These are phyloP conservation scores for Discostella pseudostelligera DNA, from an alignment of 108 stramenopile species.

Conservation along the genomic window DNA sequence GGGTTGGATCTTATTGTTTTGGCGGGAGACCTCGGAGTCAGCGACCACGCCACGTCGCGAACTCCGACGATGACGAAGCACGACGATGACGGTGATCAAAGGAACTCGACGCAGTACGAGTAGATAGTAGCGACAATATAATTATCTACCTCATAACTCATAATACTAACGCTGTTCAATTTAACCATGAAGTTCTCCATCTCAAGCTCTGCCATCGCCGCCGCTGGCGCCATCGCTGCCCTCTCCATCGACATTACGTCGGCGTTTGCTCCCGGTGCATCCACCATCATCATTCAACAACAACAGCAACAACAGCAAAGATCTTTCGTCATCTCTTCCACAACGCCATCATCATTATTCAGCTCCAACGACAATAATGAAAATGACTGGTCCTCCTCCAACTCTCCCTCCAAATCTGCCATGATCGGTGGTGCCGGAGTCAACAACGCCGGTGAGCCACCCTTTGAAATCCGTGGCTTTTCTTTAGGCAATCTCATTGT, in stretches of 20 bases:
- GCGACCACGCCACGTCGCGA: too few relatives aligned
- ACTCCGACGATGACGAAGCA: too few relatives aligned
- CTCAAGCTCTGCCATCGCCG: background rate
- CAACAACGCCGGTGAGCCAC: constrained; percentile 94
- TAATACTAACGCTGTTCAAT: too few relatives aligned
- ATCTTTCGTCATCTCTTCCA: background rate
- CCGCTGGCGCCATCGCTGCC: background rate
- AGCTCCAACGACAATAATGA: background rate
- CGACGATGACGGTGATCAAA: background rate
- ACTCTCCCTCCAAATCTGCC: constrained; percentile 49
- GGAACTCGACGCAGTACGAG: background rate
- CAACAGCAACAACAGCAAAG: background rate
- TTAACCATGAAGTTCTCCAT: constrained; percentile 8
- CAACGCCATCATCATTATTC: constrained; percentile 3
- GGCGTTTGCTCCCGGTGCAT: constrained; percentile 1
- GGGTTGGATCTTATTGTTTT: too few relatives aligned
- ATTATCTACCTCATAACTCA: too few relatives aligned
- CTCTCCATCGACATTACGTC: background rate
- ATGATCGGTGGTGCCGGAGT: constrained; percentile 95
- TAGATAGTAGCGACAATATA: too few relatives aligned
- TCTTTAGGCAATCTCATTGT: constrained; percentile 93
- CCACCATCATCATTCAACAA: background rate
- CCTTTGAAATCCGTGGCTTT: constrained; percentile 97
- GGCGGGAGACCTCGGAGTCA: too few relatives aligned
- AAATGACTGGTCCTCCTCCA: constrained; percentile 58